Conservation (phyloP, 2,329 filamentous ascomycete species). For the Fusarium lyarnte region DNA sequence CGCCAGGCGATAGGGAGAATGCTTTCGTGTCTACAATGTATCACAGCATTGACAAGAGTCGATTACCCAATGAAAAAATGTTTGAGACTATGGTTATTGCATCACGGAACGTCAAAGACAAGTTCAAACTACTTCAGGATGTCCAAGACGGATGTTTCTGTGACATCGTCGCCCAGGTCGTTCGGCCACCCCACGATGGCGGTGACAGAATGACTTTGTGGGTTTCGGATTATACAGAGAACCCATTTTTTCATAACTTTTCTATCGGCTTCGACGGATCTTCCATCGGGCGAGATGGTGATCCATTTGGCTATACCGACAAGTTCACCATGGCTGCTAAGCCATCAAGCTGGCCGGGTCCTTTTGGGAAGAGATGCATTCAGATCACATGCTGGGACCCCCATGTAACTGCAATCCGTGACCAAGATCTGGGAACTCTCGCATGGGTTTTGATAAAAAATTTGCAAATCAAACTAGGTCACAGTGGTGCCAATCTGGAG, state of each 20-base stretch:
- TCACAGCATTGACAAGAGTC: constrained; percentile 54
- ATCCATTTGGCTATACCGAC: constrained; percentile 64
- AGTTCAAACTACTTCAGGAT: constrained; percentile 73
- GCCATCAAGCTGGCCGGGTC: constrained; percentile 71
- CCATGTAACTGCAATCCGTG: constrained; percentile 68
- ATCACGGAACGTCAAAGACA: constrained; percentile 60
- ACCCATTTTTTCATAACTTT: constrained; percentile 69
- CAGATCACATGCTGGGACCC: constrained; percentile 76
- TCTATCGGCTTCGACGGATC: constrained; percentile 45
- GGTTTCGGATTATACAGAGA: constrained; percentile 84
- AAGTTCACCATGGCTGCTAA: constrained; percentile 36
- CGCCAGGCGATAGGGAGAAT: constrained; percentile 45
- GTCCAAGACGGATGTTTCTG: constrained; percentile 66
- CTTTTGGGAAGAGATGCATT: constrained; percentile 76
- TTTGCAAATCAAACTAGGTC: constrained; percentile 72
- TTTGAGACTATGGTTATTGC: constrained; percentile 53
- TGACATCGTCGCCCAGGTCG: constrained; percentile 77
- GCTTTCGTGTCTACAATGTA: constrained; percentile 61
- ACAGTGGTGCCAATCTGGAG: constrained; percentile 68
- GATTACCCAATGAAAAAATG: constrained; percentile 54
- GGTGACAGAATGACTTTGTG: constrained; percentile 69
- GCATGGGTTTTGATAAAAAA: constrained; percentile 76
- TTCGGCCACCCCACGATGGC: constrained; percentile 59
- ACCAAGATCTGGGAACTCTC: constrained; percentile 62
- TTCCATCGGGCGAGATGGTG: constrained; percentile 57